Base-by-base conservation (phyloP, 495 filamentous ascomycete genomes). In the Delitschia confertaspora region DNA sequence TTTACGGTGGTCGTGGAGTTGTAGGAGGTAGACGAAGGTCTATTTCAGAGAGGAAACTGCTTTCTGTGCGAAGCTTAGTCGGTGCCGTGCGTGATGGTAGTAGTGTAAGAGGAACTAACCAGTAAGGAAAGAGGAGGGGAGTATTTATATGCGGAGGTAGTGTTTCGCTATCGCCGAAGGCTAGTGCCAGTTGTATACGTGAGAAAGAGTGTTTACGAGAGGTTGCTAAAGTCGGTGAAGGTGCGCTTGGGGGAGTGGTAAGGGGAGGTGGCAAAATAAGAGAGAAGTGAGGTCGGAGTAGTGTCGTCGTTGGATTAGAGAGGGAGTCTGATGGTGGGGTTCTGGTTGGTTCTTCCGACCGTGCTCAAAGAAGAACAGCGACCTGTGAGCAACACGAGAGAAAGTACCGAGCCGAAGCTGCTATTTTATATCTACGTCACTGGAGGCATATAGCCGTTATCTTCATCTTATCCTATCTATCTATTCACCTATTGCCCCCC, bases 311-410 rank as follows among this genome's bases (percentile, higher is more conserved):
- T 16, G 16, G 22, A 21, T 33, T 40, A 38, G 33, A 26, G 48
- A 27, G 22, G 41, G 20, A 37, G 46, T 33, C n/a, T 13, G 32
- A 48, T 50, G 52, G 53, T 46, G 56, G 52, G 53, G 50, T 40
- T 46, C 16, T 46, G 49, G 20, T 31, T 33, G 21, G 33, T 14
- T 22, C 33, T 14, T 20, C 33, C 13, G 10, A 37, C 29, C n/a
- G n/a, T n/a, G n/a, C 7, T 29, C 35, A 49, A 43, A 20, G 26
- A 39, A 29, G n/a, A n/a, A n/a, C n/a, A n/a, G n/a, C n/a, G n/a
- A n/a, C n/a, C n/a, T n/a, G n/a, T n/a, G n/a, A n/a, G n/a, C n/a
- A n/a, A n/a, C n/a, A n/a, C n/a, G n/a, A n/a, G n/a, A n/a, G n/a
- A n/a, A n/a, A n/a, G n/a, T n/a, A 34, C 16, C 8, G 37, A 22